Conservation (phyloP, 179 eudicot genomes). For the Beta corolliflora region DNA sequence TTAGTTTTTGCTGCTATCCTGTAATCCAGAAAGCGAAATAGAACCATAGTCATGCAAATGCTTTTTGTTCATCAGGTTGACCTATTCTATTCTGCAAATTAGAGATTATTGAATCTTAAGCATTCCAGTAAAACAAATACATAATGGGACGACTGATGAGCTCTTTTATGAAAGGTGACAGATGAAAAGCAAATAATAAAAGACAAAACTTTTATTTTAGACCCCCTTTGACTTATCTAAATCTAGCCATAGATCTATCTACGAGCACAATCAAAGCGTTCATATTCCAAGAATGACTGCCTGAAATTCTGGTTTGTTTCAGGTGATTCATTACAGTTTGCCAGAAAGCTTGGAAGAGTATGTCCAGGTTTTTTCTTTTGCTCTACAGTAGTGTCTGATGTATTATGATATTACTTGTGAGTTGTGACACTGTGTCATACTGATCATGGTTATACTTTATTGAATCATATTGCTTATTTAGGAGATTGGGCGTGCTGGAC, state of each 20-base stretch:
- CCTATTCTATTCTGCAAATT: background rate
- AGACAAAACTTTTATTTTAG: background rate
- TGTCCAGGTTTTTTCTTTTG: conserved; percentile 69
- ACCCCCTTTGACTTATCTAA: background rate
- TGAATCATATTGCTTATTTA: conserved; percentile 24
- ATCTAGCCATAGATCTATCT: background rate
- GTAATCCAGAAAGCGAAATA: background rate
- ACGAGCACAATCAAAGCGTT: background rate
- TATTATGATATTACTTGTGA: background rate
- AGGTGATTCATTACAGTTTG: conserved; percentile 91
- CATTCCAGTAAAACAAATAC: background rate
- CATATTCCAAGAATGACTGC: conserved; percentile 10
- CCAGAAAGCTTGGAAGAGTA: conserved; percentile 99
- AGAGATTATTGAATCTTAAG: background rate
- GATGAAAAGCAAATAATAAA: background rate
- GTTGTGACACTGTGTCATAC: background rate
- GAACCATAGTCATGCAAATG: background rate
- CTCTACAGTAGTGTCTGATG: conserved; percentile 11
- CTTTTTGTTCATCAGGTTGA: conserved; percentile 2
- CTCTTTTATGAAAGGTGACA: background rate
- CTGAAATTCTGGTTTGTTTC: conserved; percentile 30
- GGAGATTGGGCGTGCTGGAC: conserved; percentile 98
- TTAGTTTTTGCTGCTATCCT: background rate
- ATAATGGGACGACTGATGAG: background rate
- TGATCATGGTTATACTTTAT: background rate